phyloP scores from a whole-genome alignment of 768 basidiomycete species.

The Clitopilus passeckerianus region DNA sequence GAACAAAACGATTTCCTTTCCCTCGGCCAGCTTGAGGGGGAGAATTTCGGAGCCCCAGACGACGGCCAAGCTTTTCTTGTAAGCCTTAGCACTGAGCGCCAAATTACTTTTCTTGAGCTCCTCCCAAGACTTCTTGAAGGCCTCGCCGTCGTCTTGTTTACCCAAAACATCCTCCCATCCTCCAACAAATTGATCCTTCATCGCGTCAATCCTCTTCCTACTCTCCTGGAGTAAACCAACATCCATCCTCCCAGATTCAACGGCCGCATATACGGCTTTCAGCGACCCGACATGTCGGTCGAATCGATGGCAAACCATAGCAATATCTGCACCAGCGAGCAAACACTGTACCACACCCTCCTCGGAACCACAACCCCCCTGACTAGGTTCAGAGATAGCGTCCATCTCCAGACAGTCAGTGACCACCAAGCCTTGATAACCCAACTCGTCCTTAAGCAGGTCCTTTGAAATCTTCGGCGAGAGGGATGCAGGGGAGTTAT shows the following conservation, averaged over 20 bases:
- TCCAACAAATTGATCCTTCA: conserved; percentile 50
- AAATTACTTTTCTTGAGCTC: conserved; percentile 32
- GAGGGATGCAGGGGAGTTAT: conserved; percentile 55
- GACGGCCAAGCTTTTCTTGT: conserved; percentile 41
- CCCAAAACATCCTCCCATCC: conserved; percentile 35
- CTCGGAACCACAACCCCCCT: conserved; percentile 40
- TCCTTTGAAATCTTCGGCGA: conserved; percentile 46
- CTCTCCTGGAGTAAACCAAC: conserved; percentile 35
- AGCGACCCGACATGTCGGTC: conserved; percentile 49
- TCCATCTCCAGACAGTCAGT: conserved; percentile 80
- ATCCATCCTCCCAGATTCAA: conserved; percentile 37
- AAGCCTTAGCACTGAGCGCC: conserved; percentile 40
- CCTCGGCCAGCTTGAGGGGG: conserved; percentile 24
- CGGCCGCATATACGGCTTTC: conserved; percentile 43
- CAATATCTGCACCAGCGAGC: conserved; percentile 65
- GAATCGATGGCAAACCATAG: conserved; percentile 69
- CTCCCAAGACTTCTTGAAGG: conserved; percentile 22
- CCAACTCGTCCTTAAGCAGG: conserved; percentile 45
- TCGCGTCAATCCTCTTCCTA: conserved; percentile 34
- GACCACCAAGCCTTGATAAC: conserved; percentile 56
- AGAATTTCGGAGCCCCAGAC: conserved; percentile 35
- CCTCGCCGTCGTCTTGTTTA: conserved; percentile 18
- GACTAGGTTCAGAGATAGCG: conserved; percentile 47
- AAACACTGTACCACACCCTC: conserved; percentile 53
- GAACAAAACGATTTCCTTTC: conserved; percentile 34